These are phyloP conservation scores for Tricholoma sp. DNA, from an alignment of 768 basidiomycete species.

Conservation along the genomic window DNA sequence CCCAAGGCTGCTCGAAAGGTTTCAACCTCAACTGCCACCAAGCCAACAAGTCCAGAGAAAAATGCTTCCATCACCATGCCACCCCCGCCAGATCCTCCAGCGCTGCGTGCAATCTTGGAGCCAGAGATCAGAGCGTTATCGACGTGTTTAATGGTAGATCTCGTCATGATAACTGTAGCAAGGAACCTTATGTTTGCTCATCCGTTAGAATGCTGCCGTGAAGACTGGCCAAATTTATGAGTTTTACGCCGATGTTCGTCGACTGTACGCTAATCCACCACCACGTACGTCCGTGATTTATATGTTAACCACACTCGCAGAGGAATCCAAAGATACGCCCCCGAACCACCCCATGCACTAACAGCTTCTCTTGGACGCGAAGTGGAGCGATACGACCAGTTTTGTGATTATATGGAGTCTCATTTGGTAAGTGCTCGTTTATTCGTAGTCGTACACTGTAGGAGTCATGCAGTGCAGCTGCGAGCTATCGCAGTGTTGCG, in stretches of 20 bases:
- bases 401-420: conserved; percentile 74
- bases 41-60: conserved; percentile 20
- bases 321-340: conserved; percentile 51
- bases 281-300: neutral
- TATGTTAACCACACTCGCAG: conserved; percentile 26
- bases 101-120: conserved; percentile 44
- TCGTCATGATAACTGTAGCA: neutral
- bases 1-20: conserved; percentile 36
- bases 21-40: conserved; percentile 17
- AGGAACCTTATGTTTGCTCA: conserved; percentile 10
- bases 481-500: conserved; percentile 69
- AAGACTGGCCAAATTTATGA: conserved; percentile 69
- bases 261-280: conserved; percentile 45
- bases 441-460: neutral
- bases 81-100: conserved; percentile 44
- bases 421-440: conserved; percentile 46
- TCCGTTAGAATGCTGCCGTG: conserved; percentile 50
- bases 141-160: conserved; percentile 50
- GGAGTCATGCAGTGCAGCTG: conserved; percentile 35
- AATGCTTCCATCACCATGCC: conserved; percentile 44
- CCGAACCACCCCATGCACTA: conserved; percentile 60
- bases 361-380: conserved; percentile 65
- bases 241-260: conserved; percentile 61
- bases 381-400: conserved; percentile 73
- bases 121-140: conserved; percentile 60